Evolutionary conservation across 768 basidiomycete species (phyloP).

Genomic region (Favolaschia claudopus): DNA sequence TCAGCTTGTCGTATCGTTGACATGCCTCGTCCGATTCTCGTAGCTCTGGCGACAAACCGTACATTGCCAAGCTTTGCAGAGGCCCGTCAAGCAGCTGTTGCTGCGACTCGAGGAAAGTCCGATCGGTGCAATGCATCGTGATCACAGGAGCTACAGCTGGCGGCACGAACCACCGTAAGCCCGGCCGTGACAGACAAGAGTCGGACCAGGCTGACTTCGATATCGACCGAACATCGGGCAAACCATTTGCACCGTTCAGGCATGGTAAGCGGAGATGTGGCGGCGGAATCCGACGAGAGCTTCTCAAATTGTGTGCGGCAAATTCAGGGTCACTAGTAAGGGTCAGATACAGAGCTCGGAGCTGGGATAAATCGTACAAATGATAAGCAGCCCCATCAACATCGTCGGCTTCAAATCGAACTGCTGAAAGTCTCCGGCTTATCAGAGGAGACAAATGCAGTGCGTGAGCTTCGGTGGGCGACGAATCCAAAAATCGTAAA

Average conservation of each 20-base stretch:
- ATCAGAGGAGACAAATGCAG: slow-evolving; percentile 70
- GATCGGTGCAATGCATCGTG: slow-evolving; percentile 71
- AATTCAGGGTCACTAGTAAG: slow-evolving; percentile 61
- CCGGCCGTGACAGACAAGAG: slow-evolving; percentile 84
- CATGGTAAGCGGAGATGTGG: slow-evolving; percentile 34
- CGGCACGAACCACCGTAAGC: slow-evolving; percentile 87
- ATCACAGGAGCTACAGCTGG: slow-evolving; percentile 87
- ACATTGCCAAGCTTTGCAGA: slow-evolving; percentile 78
- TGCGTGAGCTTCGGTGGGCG: slow-evolving; percentile 69
- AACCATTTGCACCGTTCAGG: slow-evolving; percentile 46
- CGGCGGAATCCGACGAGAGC: slow-evolving; percentile 45
- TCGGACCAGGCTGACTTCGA: slow-evolving; percentile 65
- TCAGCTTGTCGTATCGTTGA: slow-evolving; percentile 49
- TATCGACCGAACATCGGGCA: slow-evolving; percentile 69
- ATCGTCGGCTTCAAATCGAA: slow-evolving; percentile 51
- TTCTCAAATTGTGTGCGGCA: slow-evolving; percentile 43
- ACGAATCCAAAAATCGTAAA: slow-evolving; percentile 69
- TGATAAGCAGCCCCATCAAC: slow-evolving; percentile 51
- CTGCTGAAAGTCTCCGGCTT: slow-evolving; percentile 56
- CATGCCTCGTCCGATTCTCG: slow-evolving; percentile 65
- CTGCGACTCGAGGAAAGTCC: slow-evolving; percentile 81
- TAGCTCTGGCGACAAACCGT: slow-evolving; percentile 78
- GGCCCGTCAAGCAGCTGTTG: slow-evolving; percentile 67
- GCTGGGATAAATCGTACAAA: slow-evolving; percentile 44
- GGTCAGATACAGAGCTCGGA: neutral